These are phyloP conservation scores for Microcyclosporella mali DNA, from an alignment of 2,329 filamentous ascomycete genomes.

Conservation along the genomic window DNA sequence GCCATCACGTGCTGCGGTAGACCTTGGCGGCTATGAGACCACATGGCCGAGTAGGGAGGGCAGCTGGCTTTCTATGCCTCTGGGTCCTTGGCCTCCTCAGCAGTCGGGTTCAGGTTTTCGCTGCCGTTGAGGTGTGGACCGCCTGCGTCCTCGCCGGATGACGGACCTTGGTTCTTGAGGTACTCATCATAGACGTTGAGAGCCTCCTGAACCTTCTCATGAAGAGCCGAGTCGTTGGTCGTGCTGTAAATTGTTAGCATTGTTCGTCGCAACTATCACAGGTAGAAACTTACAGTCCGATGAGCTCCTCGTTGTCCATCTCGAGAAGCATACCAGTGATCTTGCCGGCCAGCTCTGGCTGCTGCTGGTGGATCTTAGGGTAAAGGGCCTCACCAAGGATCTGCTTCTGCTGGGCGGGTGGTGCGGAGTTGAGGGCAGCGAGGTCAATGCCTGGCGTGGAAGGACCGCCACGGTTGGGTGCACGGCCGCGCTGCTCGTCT, in stretches of 20 bases:
- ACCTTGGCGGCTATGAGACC: constrained; percentile 12
- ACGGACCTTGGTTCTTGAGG: constrained; percentile 69
- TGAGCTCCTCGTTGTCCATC: constrained; percentile 94
- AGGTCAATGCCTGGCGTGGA: constrained; percentile 42
- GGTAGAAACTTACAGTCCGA: constrained; percentile 74
- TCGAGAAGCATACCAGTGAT: constrained; percentile 99
- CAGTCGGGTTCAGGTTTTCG: constrained; percentile 30
- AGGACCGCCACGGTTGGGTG: constrained; percentile 31
- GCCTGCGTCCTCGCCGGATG: constrained; percentile 32
- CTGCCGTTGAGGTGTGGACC: constrained; percentile 27
- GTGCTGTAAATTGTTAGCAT: constrained; percentile 54
- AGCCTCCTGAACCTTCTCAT: constrained; percentile 94
- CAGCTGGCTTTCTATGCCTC: constrained; percentile 26
- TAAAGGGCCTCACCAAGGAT: constrained; percentile 96
- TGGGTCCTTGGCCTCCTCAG: constrained; percentile 28
- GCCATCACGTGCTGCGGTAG: constrained; percentile 12
- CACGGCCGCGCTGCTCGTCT: constrained; percentile 35
- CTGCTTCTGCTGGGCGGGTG: constrained; percentile 88
- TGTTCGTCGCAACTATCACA: background rate
- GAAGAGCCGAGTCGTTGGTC: constrained; percentile 80
- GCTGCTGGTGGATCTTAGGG: constrained; percentile 93
- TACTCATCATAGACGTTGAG: constrained; percentile 98
- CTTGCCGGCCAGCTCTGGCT: constrained; percentile 95
- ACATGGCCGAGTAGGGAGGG: constrained; percentile 12
- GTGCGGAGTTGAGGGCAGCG: constrained; percentile 46